Evolutionary conservation across 345 rosid species (phyloP), one percentile per base, ranked within the genome.

Genomic region (Bruguiera parviflora): DNA sequence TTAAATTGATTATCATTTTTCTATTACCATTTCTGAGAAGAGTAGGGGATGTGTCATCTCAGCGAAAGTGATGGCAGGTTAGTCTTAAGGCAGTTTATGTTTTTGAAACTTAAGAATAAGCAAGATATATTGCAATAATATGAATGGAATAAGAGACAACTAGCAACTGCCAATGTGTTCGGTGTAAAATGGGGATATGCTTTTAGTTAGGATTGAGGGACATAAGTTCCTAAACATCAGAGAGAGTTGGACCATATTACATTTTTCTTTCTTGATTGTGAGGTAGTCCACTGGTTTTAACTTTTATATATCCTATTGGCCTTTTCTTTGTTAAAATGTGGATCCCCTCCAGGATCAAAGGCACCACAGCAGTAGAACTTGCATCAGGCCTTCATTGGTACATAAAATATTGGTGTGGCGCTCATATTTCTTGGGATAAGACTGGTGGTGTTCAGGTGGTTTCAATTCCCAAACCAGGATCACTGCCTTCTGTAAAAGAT

Each of bases 371-470:
- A 64, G 95, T 94, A 63, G 98, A 91, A 77, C 77, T 94, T 72
- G 88, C 84, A 69, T 89, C 97, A 43, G 98, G 98, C 43, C 86
- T 94, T 53, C 97, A 94, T 66, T 94, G 97, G 98, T 91, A 89
- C 70, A 63, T 94, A 73, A 94, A 94, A 77, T 89, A 91, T 70
- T 81, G 80, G 79, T 91, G 97, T 72, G 86, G 85, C 53, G 97
- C 89, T 82, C 97, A 94, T 84, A 76, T 94, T 75, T 94, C 97
- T 56, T 91, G 98, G 98, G 90, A 85, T 75, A 94, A 89, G 80
- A 91, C 97, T 64, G 98, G 97, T 70, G 97, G 97, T 53, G 65
- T 76, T 66, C 98, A 94, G 79, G 77, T 85, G 66, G 90, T 83
- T 52, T 83, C 98, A 60, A 80, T 91, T 80, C 96, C 97, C 18